Conservation (phyloP, 441 rosid species). For the Erodium chrysanthum region DNA sequence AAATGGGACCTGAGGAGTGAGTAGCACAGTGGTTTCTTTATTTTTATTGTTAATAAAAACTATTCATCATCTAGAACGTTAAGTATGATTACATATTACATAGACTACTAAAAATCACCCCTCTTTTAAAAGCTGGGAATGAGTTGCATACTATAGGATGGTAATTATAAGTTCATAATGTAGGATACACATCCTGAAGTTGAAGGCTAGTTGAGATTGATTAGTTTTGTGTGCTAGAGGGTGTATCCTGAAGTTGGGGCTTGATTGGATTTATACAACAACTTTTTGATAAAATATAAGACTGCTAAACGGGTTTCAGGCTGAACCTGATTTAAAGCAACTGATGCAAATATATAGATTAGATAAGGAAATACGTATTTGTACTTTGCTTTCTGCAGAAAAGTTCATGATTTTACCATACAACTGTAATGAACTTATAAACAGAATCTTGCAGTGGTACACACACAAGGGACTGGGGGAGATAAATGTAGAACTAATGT, state of each 20-base stretch:
- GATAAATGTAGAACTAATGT: not conserved
- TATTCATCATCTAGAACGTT: not conserved
- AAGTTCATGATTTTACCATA: not conserved
- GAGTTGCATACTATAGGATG: not conserved
- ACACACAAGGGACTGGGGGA: not conserved
- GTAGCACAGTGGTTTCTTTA: not conserved
- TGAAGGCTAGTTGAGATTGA: slow-evolving; percentile 2
- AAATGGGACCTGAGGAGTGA: not conserved
- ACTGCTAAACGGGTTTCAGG: not conserved
- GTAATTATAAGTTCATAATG: not conserved
- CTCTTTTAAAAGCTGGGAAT: not conserved
- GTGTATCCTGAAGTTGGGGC: not conserved
- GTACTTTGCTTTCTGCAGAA: not conserved
- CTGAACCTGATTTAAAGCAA: not conserved
- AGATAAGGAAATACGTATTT: not conserved
- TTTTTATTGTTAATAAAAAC: not conserved
- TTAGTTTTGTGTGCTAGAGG: not conserved
- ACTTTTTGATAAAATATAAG: not conserved
- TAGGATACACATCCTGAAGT: not conserved
- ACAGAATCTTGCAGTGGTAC: not conserved
- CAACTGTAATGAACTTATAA: not conserved
- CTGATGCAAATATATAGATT: not conserved
- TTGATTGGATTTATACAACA: not conserved
- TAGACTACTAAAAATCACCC: not conserved
- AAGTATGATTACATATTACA: not conserved